Conservation (phyloP, 1,139 yeast species). For the Candida anutae region DNA sequence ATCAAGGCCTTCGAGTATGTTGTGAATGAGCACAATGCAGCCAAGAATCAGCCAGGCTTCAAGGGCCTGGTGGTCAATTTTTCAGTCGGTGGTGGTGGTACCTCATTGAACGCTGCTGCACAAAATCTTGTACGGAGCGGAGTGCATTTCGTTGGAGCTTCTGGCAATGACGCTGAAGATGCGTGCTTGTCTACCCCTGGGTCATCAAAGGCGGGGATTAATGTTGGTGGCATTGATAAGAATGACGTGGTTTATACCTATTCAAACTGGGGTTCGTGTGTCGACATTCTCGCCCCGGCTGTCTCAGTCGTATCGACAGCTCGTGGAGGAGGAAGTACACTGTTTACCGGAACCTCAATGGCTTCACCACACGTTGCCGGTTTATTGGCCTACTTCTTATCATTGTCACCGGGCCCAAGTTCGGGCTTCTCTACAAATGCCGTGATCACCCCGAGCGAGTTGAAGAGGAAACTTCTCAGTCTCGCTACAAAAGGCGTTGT, state of each 20-base stretch:
- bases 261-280: constrained; percentile 39
- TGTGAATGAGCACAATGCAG: constrained; percentile 28
- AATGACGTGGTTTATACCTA: constrained; percentile 32
- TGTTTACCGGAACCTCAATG: constrained; percentile 39
- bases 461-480: constrained; percentile 29
- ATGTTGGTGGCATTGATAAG: constrained; percentile 36
- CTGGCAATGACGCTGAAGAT: constrained; percentile 38
- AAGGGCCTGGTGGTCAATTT: constrained; percentile 40
- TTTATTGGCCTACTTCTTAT: constrained; percentile 31
- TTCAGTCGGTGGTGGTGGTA: constrained; percentile 40
- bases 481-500: constrained; percentile 30
- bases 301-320: constrained; percentile 33
- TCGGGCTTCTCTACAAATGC: constrained; percentile 22
- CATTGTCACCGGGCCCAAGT: constrained; percentile 31
- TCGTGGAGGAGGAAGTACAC: constrained; percentile 27
- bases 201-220: constrained; percentile 32
- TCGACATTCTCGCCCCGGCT: constrained; percentile 41
- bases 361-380: constrained; percentile 40
- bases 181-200: constrained; percentile 40
- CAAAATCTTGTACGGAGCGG: constrained; percentile 37
- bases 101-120: too few relatives aligned
- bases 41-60: constrained; percentile 26
- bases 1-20: constrained; percentile 39
- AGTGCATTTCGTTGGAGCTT: constrained; percentile 37
- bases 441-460: constrained; percentile 22